Base-by-base conservation (phyloP, 164 flowering plant species). In the Aristolochia fimbriata region DNA sequence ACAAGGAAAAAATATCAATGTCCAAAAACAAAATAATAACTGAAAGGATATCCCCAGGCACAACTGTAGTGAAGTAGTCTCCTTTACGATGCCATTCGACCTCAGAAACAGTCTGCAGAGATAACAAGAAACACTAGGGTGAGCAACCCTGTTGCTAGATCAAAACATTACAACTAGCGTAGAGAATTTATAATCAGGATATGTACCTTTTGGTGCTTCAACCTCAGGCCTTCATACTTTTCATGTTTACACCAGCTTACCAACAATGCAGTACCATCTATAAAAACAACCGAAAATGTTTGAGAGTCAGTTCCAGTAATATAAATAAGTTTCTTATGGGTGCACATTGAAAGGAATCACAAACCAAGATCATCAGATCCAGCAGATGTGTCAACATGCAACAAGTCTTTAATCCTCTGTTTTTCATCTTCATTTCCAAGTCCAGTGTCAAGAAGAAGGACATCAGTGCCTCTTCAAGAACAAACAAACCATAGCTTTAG, bases 51-150 rank as follows among this genome's bases (percentile, higher is more conserved):
- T 88, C 99, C 70, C 77, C 76, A 45, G 92, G 97, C 83, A 87
- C 81, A 16, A 91, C 82, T 65, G 95, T 72, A 31, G 94, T 84
- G 58, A 94, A 77, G 76, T 94, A 94, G 74, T 91, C 97, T 76
- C 99, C 97, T 73, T 77, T 88, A 1, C 90, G 89, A 74, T 94
- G 99, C 99, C 99, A 94, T 72, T 88, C 99, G 16, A 91, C 85
- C 54, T 85, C 78, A 60, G 89, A 61, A 2, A 94, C 88, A 24
- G 76, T 71, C 97, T 91, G 85, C 75, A n/a, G 65, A 3, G 69
- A 37, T 43, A 24, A 45, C 64, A 58, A 20, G 22, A 58, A 15
- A 33, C 4, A 37, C 43, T 19, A 30, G 59, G n/a, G 16, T 25
- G 6, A 30, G 12, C 14, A 30, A 17, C 31, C 19, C 31, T 27